A percentile compares a stretch with the other conserved stretches of the same genome.
These are phyloP conservation scores for Arxiozyma telluris DNA, from an alignment of 1,139 yeast species.

Conservation along the genomic window DNA sequence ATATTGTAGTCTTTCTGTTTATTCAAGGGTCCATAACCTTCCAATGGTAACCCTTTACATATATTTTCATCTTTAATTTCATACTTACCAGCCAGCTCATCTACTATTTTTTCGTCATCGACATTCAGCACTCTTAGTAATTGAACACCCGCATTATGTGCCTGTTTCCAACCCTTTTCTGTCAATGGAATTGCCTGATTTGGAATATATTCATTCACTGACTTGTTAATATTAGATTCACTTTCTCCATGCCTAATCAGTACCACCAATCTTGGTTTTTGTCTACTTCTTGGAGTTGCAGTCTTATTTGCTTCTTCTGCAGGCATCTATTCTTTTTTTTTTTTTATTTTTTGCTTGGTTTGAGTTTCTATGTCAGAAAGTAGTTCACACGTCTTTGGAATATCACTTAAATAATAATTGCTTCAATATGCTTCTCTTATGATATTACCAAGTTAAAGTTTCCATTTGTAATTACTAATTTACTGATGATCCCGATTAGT, in stretches of 20 bases:
- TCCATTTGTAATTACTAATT: neutral
- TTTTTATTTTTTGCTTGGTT: neutral
- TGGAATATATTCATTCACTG: constrained; percentile 65
- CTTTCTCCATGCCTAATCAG: constrained; percentile 87
- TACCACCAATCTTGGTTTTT: constrained; percentile 46
- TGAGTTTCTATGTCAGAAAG: neutral
- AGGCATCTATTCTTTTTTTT: no score
- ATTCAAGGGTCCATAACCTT: constrained; percentile 7
- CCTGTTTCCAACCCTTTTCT: constrained; percentile 57
- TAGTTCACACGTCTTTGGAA: neutral
- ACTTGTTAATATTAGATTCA: constrained; percentile 77
- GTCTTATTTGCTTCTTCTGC: neutral
- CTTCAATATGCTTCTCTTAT: neutral
- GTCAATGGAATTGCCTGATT: constrained; percentile 75
- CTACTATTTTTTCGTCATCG: constrained; percentile 34
- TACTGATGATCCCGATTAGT: neutral
- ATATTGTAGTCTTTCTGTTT: constrained; percentile 19
- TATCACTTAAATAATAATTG: no score
- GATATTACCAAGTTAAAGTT: neutral
- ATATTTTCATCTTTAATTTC: constrained; percentile 5
- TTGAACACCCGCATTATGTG: constrained; percentile 56
- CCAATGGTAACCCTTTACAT: constrained; percentile 6
- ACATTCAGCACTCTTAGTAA: constrained; percentile 45
- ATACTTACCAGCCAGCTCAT: constrained; percentile 17
- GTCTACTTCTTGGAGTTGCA: constrained; percentile 1